Base-by-base conservation (phyloP, 768 basidiomycete genomes). In the Pisolithus albus region DNA sequence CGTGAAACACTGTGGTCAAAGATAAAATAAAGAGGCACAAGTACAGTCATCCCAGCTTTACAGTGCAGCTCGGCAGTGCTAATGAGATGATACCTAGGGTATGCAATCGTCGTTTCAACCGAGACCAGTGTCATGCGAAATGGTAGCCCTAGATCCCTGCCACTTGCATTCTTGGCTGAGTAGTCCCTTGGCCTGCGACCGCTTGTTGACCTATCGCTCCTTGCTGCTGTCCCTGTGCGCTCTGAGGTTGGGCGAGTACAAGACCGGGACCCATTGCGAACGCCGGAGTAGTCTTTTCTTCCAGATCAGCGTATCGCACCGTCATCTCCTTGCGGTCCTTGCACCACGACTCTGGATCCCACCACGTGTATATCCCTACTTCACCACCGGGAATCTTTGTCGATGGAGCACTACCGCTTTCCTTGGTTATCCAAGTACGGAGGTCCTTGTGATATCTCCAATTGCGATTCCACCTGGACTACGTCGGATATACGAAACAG, bases 381-480 rank as follows among this genome's bases (percentile, higher is more conserved):
- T 96, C 90, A 61, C 88, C 83, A 46, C 88, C 85, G 41, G 77
- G 81, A 7, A 88, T 83, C 69, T 89, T 89, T 59, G 82, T 78
- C 52, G 85, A 85, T 45, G 84, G 83, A 48, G 79, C 73, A 49
- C 86, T 84, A 19, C 86, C 86, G 36, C 80, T 83, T 68, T 95
- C 92, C 63, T 94, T 94, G 43, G 91, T 94, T 69, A 96, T 70
- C 84, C 84, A 82, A 26, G 69, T 62, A 77, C 83, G 84, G 46
- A 90, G 76, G 60, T 92, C 90, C 67, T 93, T 96, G 80, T 96
- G 93, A 70, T 87, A 96, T 54, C 94, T 78, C 93, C 94, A 98
- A 68, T 92, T 93, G 54, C 92, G 86, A 67, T 88, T 88, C 76
- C 83, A 95, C 63, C 92, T 94, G 59, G 42, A 52, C n/a, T 21